Base-by-base conservation (phyloP, 257 asterid species). In the Capsicum chinense region DNA sequence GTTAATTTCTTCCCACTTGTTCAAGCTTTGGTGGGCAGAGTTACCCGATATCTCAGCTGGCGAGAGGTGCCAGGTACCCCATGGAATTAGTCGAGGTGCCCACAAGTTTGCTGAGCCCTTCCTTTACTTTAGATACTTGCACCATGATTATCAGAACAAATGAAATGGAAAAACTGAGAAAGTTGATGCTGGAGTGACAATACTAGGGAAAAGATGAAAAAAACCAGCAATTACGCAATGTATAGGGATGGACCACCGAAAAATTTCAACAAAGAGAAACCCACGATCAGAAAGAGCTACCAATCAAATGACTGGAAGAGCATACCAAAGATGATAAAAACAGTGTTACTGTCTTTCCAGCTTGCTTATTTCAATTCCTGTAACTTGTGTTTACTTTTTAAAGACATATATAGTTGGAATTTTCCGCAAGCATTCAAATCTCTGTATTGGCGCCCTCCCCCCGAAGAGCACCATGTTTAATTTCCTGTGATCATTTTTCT, bases 181-280 rank as follows among this genome's bases (percentile, higher is more conserved):
- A 83, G 17, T 15, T 79, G 16, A 79, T 80, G 67, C 35, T 83
- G 63, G 39, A 62, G 63, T 74, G 84, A 12, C 59, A 60, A 70
- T 12, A 11, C 3, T 52, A 56, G 21, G 79, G 59, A 78, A 66
- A 52, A 15, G 58, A 56, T 17, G 44, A 39, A 2, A 37, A 73
- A 79, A 83, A 10, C 2, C 58, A 47, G 44, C 39, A 74, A 48
- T 74, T 21, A 48, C 26, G 13, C 44, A 48, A 74, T 50, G 58
- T 48, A 74, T 50, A 74, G 39, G 58, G 60, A 74, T 74, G 80
- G 42, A 48, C 80, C n/a, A 21, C 80, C 11, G 50, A 19, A n/a
- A 2, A 1, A 1, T 13, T 35, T 67, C 7, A 50, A 48, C 6
- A 8, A 9, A 19, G 26, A 50, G 39, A 74, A 21, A 52, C 7